Evolutionary conservation across 257 asterid species (phyloP).

Genomic region (Scutellaria baicalensis): DNA sequence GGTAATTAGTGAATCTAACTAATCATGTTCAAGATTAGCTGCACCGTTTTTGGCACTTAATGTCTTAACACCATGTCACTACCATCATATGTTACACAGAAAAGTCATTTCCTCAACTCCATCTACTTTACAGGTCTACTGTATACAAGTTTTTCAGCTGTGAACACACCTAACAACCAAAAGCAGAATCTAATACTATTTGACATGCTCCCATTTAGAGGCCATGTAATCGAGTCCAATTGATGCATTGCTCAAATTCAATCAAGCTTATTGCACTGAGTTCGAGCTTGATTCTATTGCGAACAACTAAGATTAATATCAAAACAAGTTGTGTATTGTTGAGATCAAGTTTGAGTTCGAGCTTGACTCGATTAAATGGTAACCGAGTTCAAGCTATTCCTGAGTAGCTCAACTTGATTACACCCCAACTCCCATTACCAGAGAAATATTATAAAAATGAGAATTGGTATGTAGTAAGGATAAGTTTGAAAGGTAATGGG

Average conservation of each 20-base stretch:
- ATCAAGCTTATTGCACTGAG: too few relatives aligned
- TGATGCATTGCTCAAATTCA: too few relatives aligned
- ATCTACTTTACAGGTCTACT: not conserved
- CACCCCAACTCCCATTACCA: not conserved
- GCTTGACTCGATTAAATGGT: too few relatives aligned
- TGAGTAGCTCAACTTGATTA: not conserved
- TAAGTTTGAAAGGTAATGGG: constrained; percentile 13
- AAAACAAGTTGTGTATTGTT: too few relatives aligned
- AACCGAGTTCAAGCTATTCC: too few relatives aligned
- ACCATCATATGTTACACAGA: not conserved
- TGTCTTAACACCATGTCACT: not conserved
- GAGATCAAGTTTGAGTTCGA: too few relatives aligned
- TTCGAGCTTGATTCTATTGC: too few relatives aligned
- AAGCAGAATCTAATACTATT: too few relatives aligned
- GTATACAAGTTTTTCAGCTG: constrained; percentile 3
- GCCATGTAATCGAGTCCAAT: too few relatives aligned
- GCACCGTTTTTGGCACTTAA: constrained; percentile 9
- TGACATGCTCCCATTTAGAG: too few relatives aligned
- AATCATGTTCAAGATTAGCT: constrained; percentile 10
- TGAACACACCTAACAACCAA: not conserved
- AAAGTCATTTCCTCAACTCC: not conserved
- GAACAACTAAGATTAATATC: too few relatives aligned
- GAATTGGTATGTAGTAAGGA: not conserved
- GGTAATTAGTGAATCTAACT: constrained; percentile 9
- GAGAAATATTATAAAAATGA: too few relatives aligned